These are phyloP conservation scores for Arthonia radiata DNA, from an alignment of 495 filamentous ascomycete genomes.

Conservation along the genomic window DNA sequence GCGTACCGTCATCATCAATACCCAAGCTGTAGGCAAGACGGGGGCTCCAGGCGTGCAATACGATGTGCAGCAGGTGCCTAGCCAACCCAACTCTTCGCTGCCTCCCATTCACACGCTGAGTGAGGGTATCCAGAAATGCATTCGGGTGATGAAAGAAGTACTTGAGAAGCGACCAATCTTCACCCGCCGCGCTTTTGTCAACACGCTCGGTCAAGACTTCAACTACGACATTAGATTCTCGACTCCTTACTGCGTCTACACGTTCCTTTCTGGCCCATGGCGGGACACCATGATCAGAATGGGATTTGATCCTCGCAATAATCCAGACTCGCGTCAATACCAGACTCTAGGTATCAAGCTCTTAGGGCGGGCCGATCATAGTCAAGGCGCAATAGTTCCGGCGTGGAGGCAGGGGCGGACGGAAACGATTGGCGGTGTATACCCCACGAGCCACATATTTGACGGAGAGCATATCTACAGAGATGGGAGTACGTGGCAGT, in stretches of 20 bases:
- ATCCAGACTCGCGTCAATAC: constrained; percentile 50
- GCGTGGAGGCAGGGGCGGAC: not conserved
- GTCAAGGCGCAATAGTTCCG: constrained; percentile 1
- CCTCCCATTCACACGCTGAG: constrained; percentile 21
- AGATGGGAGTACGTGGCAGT: constrained; percentile 76
- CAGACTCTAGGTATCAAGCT: constrained; percentile 67
- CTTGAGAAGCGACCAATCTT: constrained; percentile 60
- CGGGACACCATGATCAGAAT: constrained; percentile 62
- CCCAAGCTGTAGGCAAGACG: constrained; percentile 22
- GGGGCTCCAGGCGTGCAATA: constrained; percentile 35
- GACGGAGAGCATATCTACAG: constrained; percentile 39
- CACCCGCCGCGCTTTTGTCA: constrained; percentile 57
- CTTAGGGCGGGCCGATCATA: constrained; percentile 7
- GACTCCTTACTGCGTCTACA: constrained; percentile 59
- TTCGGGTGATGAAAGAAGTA: constrained; percentile 30
- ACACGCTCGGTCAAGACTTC: constrained; percentile 26
- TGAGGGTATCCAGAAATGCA: constrained; percentile 26
- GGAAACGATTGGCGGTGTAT: not conserved
- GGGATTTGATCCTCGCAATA: constrained; percentile 61
- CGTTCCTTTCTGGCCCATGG: constrained; percentile 77
- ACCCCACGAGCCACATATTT: constrained; percentile 44
- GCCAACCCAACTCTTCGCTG: constrained; percentile 22
- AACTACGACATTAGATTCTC: constrained; percentile 34
- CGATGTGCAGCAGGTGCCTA: constrained; percentile 27
- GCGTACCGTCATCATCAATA: constrained; percentile 25